Conservation (phyloP, 768 basidiomycete genomes). For the Mycena amicta region DNA sequence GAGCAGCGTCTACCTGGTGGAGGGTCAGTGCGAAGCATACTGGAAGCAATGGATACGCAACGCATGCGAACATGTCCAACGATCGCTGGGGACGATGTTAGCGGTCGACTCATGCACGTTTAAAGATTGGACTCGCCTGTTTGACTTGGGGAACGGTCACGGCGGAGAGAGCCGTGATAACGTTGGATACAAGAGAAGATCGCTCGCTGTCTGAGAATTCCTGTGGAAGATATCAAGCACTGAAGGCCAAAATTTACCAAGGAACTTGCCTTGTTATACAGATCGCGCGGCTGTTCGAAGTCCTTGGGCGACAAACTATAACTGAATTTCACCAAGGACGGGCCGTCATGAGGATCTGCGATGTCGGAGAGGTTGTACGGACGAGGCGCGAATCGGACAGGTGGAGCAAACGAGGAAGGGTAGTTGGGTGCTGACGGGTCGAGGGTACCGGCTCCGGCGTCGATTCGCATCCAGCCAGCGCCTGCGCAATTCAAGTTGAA, state of each 20-base stretch:
- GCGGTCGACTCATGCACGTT: neutral
- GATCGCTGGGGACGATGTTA: slow-evolving; percentile 11
- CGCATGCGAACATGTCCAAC: slow-evolving; percentile 21
- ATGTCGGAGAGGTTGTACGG: slow-evolving; percentile 19
- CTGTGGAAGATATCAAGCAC: too few relatives aligned
- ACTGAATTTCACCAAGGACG: neutral
- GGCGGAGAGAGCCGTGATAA: slow-evolving; percentile 9
- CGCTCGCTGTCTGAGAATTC: slow-evolving; percentile 17
- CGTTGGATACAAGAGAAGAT: slow-evolving; percentile 14
- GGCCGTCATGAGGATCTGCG: slow-evolving; percentile 14
- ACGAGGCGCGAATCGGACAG: slow-evolving; percentile 5
- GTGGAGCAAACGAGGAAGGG: slow-evolving; percentile 20
- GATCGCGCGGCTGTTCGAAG: slow-evolving; percentile 17
- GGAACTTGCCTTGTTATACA: slow-evolving; percentile 14
- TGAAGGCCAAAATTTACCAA: neutral
- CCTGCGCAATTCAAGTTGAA: neutral
- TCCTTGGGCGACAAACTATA: slow-evolving; percentile 14
- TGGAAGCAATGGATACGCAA: neutral
- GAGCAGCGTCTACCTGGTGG: slow-evolving; percentile 7
- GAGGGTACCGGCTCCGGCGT: slow-evolving; percentile 16
- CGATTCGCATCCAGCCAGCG: slow-evolving; percentile 20
- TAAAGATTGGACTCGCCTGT: slow-evolving; percentile 7
- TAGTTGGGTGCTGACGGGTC: slow-evolving; percentile 18
- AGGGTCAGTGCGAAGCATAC: neutral
- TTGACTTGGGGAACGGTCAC: slow-evolving; percentile 6